Base-by-base conservation (phyloP, 1,139 yeast species). In the Blastobotrys raffinosifermentans region DNA sequence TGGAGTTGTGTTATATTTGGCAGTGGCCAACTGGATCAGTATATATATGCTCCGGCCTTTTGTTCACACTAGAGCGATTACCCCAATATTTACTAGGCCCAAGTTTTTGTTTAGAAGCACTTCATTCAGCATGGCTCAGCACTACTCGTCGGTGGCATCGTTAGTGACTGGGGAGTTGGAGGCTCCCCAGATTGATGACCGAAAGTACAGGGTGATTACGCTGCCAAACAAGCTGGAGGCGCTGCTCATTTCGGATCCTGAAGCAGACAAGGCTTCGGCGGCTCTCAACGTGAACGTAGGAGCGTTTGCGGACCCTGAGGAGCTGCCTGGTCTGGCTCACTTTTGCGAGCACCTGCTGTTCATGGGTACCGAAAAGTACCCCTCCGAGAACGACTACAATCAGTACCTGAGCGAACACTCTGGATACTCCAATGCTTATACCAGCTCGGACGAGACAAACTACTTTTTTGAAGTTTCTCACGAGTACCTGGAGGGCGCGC, bases 361-460 rank as follows among this genome's bases (percentile, higher is more conserved):
- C 59, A 86, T 91, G 96, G 98, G 98, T n/a, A 89, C 97, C 3
- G 70, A 75, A 49, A 89, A 87, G 61, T 91, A 81, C 54, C 98
- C 98, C 0, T 70, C 73, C 43, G 98, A 91, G 59, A 87, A 86
- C 58, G 97, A 86, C 51, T 91, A 91, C 60, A 70, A 80, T 32
- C 75, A 80, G 39, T 91, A 73, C 57, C 66, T 91, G 44, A 72
- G 94, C 4, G 77, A 81, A 44, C 94, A 76, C 47, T 73, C 77
- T 27, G 82, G 82, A 20, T 63, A 65, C 30, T 72, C 77, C 16
- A 85, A 85, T 54, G 98, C 98, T 1, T 91, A 80, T 59, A 91
- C 98, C 0, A 78, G 95, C 1, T 69, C 89, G 3, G 85, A 83
- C 51, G 87, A 85, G 53, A 91, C 98, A 7, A 89, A 91, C 61